These are phyloP conservation scores for Byssochlamys sp. DNA, from an alignment of 2,329 filamentous ascomycete species.

Conservation along the genomic window DNA sequence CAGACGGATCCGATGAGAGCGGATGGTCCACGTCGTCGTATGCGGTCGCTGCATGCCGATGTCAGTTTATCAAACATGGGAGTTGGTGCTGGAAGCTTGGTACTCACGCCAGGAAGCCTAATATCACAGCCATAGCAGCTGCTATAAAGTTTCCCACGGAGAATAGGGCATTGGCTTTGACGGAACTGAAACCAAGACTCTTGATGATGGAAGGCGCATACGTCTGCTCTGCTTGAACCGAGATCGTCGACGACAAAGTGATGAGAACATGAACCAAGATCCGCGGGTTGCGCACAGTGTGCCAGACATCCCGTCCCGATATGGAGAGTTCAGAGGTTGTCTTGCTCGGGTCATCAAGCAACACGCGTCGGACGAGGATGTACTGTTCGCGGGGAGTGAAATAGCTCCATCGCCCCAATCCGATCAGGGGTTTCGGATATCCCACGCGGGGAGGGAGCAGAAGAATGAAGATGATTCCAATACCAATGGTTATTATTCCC, in stretches of 20 bases:
- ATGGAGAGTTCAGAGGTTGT: constrained; percentile 28
- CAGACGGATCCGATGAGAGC: constrained; percentile 27
- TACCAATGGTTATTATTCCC: constrained; percentile 43
- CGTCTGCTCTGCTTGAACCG: constrained; percentile 41
- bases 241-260: constrained; percentile 39
- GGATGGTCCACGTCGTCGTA: constrained; percentile 25
- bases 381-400: constrained; percentile 36
- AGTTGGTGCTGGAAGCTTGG: background rate
- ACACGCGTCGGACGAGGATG: constrained; percentile 33
- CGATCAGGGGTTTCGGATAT: constrained; percentile 26
- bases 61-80: constrained; percentile 6
- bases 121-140: constrained; percentile 18
- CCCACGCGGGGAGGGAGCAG: constrained; percentile 31
- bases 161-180: constrained; percentile 46
- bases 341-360: constrained; percentile 38
- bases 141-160: constrained; percentile 38
- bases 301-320: constrained; percentile 25
- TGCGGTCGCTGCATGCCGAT: constrained; percentile 17
- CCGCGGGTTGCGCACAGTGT: constrained; percentile 38
- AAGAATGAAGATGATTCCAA: constrained; percentile 31
- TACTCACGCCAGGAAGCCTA: constrained; percentile 18
- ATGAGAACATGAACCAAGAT: constrained; percentile 46
- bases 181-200: constrained; percentile 42
- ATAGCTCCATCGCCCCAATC: constrained; percentile 31
- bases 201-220: constrained; percentile 48